Conservation (phyloP, 352 stramenopile genomes). For the Aphanomyces astaci region DNA sequence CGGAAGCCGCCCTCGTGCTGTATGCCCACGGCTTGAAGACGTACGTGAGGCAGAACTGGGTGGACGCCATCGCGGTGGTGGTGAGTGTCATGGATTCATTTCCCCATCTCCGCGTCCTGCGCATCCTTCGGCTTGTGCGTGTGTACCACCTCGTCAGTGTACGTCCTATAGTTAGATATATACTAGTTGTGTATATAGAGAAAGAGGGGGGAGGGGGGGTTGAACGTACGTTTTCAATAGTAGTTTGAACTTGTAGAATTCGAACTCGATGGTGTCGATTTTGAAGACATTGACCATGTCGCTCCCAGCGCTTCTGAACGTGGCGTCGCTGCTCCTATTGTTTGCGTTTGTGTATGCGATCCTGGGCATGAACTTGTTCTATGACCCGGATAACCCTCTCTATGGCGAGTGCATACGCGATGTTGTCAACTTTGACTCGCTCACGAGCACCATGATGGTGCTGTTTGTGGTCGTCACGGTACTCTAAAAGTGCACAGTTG, state of each 20-base stretch:
- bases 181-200: too few species aligned
- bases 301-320: conserved; percentile 66
- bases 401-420: conserved; percentile 40
- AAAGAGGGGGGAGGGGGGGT: too few species aligned
- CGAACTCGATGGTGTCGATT: conserved; percentile 52
- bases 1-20: conserved; percentile 59
- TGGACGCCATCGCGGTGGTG: conserved; percentile 48
- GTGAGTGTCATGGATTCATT: conserved; percentile 37
- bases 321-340: conserved; percentile 54
- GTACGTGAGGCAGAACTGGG: conserved; percentile 58
- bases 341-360: conserved; percentile 76
- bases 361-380: conserved; percentile 70
- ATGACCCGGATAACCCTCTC: conserved; percentile 32
- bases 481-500: too few species aligned
- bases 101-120: conserved; percentile 44
- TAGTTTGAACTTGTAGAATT: not conserved
- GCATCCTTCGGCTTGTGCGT: conserved; percentile 54
- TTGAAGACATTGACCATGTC: conserved; percentile 63
- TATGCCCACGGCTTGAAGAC: conserved; percentile 38
- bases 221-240: too few species aligned
- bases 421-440: conserved; percentile 57
- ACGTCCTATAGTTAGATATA: not conserved
- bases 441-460: conserved; percentile 43
- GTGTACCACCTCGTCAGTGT: conserved; percentile 41
- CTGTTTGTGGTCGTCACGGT: conserved; percentile 64